Evolutionary conservation across 2,329 filamentous ascomycete genomes (phyloP).

Genomic region (Ophiosphaerella korrae): DNA sequence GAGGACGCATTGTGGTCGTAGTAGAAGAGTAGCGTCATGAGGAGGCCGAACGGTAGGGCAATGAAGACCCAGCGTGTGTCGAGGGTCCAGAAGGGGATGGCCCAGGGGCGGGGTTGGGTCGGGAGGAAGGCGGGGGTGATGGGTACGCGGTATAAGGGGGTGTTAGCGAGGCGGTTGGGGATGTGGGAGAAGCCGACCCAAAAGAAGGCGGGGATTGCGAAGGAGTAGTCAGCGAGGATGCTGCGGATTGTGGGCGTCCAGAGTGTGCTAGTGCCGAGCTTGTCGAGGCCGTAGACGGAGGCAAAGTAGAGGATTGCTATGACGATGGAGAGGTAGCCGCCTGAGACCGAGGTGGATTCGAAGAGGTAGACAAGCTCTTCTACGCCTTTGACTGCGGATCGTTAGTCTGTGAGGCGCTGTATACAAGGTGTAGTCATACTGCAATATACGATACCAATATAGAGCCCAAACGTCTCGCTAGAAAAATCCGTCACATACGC

Average conservation of each 20-base stretch:
- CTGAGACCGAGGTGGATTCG: conserved; percentile 44
- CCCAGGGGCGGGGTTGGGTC: conserved; percentile 53
- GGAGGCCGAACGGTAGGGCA: conserved; percentile 58
- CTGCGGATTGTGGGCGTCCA: conserved; percentile 53
- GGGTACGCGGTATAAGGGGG: conserved; percentile 51
- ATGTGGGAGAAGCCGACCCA: conserved; percentile 62
- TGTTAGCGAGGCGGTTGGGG: conserved; percentile 51
- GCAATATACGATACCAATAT: conserved; percentile 63
- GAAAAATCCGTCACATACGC: conserved; percentile 64
- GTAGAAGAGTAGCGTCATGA: conserved; percentile 62
- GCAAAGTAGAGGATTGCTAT: conserved; percentile 60
- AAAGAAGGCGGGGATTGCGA: conserved; percentile 54
- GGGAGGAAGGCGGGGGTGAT: conserved; percentile 55
- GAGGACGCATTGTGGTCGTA: conserved; percentile 63
- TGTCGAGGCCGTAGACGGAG: conserved; percentile 57
- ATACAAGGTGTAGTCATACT: conserved; percentile 34
- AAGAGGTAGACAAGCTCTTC: conserved; percentile 62
- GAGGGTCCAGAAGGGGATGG: conserved; percentile 60
- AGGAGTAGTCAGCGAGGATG: conserved; percentile 59
- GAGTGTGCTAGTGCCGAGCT: conserved; percentile 53
- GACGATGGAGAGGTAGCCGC: conserved; percentile 57
- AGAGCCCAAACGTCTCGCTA: conserved; percentile 59
- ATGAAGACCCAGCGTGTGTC: conserved; percentile 60
- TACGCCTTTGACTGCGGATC: conserved; percentile 57
- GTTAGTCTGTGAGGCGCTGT: neutral